Evolutionary conservation across 83 land plant genomes (phyloP), one percentile per base, ranked within the genome.

Genomic region (Picea engelmannii): DNA sequence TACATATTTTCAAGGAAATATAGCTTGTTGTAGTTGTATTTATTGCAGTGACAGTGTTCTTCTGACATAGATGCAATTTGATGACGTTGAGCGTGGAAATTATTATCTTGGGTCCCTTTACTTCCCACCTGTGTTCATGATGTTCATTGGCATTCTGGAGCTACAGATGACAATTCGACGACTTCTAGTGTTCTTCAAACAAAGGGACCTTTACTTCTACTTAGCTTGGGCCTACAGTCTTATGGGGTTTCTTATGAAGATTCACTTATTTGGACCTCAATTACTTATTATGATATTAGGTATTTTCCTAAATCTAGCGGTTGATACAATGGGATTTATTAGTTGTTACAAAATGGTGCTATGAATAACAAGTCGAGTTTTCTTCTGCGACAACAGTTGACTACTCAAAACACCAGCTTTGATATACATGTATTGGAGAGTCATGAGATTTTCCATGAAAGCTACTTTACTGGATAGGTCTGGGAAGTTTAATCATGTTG

Each of bases 141-240:
- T 90, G 82, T 63, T 86, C 69, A 85, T 91, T 87, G 96, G 96
- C 42, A 62, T 88, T 42, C 81, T 91, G 31, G 96, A 93, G 81
- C 58, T 91, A 82, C 7, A 85, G n/a, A 65, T 93, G 84, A 91
- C 92, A 15, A 44, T 91, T 63, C 25, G 78, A 47, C 82, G 92
- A 66, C 84, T 93, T 67, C 89, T 92, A 38, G 90, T 90, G 21
- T 90, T 93, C 83, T 90, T 83, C 81, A 93, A 90, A 59, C 96
- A 93, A 81, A 86, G 88, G 49, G 88, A 86, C 52, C 82, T 90
- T 59, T 82, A 75, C 67, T 86, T 88, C 58, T 91, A 89, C 78
- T 91, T 92, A 6, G 89, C 92, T 25, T 93, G 96, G 96, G 92
- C 92, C 9, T 91, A 83, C 79, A 66, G 91, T 35, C 47, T 93